A percentile compares a stretch with the other conserved stretches of the same genome.
These are phyloP conservation scores for Marasmius fiardii DNA, from an alignment of 1,284 basidiomycete genomes.

Conservation along the genomic window DNA sequence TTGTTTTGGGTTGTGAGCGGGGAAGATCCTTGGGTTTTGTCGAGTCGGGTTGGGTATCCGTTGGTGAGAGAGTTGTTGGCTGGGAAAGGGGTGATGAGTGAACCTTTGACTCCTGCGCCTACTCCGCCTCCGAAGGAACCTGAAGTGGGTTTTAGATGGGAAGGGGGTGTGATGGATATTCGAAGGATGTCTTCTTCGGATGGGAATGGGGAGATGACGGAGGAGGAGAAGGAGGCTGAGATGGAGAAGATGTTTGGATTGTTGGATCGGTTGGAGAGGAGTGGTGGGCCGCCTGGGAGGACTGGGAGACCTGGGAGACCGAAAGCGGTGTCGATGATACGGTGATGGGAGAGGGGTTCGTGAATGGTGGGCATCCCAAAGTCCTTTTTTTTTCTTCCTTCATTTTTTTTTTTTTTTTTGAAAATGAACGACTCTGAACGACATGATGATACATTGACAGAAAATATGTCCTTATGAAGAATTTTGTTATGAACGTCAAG, in stretches of 20 bases:
- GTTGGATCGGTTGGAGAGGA: constrained; percentile 1
- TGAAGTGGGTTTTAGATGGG: background rate
- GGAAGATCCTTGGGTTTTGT: constrained; percentile 1
- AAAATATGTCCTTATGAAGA: no score
- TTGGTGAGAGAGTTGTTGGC: background rate
- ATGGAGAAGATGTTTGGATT: constrained; percentile 1
- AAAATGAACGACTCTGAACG: no score
- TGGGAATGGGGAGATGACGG: background rate
- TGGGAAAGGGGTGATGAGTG: background rate
- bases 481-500: no score
- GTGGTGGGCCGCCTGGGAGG: background rate
- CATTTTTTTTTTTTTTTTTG: no score
- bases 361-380: no score
- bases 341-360: no score
- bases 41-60: background rate
- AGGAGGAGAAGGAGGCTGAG: background rate
- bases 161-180: background rate
- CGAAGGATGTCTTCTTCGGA: background rate
- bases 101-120: background rate
- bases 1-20: constrained; percentile 76
- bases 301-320: no score
- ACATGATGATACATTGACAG: no score
- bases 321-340: no score
- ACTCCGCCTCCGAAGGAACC: background rate
- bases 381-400: no score